These are phyloP conservation scores for Chlorophyllum brunneum DNA, from an alignment of 768 basidiomycete species.

Conservation along the genomic window DNA sequence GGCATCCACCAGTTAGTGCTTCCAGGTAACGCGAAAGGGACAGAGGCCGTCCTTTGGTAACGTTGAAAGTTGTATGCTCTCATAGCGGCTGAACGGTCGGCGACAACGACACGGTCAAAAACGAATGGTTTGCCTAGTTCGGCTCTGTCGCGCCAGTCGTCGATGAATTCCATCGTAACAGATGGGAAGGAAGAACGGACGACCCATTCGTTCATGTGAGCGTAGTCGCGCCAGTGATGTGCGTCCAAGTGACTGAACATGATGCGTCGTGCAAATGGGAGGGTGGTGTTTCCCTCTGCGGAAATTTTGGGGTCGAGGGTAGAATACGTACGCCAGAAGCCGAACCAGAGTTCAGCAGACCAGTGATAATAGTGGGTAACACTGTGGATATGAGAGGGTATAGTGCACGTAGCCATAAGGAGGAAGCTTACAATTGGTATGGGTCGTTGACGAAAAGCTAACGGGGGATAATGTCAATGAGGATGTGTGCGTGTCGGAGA, in stretches of 20 bases:
- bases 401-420: too few species aligned
- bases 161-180: constrained; percentile 70
- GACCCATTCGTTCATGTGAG: constrained; percentile 88
- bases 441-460: constrained; percentile 84
- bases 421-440: constrained; percentile 62
- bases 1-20: constrained; percentile 84
- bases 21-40: constrained; percentile 71
- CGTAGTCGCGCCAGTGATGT: constrained; percentile 86
- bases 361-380: constrained; percentile 94
- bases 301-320: constrained; percentile 72
- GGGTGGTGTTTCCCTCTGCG: constrained; percentile 58
- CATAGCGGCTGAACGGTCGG: constrained; percentile 85
- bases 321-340: constrained; percentile 89
- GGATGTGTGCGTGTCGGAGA: not conserved
- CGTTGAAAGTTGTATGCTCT: constrained; percentile 58
- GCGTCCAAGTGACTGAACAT: constrained; percentile 73
- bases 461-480: constrained; percentile 5
- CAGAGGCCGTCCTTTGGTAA: constrained; percentile 74
- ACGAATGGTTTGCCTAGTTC: constrained; percentile 67
- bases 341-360: constrained; percentile 88
- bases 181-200: constrained; percentile 79
- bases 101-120: constrained; percentile 83
- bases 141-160: constrained; percentile 81
- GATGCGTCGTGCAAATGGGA: constrained; percentile 72
- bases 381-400: constrained; percentile 30